Conservation (phyloP, 805 yeast genomes). For the Candida namnaoensis region DNA sequence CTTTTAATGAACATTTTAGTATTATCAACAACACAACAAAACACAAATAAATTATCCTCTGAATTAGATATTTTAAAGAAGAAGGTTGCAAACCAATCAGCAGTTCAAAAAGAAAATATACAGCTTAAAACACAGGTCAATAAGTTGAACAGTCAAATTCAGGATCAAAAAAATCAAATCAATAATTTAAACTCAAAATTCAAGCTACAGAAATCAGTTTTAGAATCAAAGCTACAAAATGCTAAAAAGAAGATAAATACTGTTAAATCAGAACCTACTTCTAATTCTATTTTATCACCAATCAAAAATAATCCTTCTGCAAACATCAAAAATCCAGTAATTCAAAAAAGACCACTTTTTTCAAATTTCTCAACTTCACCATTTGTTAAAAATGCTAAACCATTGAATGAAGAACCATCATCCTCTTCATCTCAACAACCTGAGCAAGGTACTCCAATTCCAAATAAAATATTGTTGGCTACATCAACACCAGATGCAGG, state of each 20-base stretch:
- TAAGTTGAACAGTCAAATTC: conserved; percentile 23
- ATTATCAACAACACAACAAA: neutral
- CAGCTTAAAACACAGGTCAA: conserved; percentile 24
- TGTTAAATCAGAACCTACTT: conserved; percentile 2
- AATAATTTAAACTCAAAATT: conserved; percentile 21
- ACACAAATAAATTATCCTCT: neutral
- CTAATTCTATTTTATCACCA: conserved; percentile 7
- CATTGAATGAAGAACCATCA: neutral
- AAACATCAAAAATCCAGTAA: neutral
- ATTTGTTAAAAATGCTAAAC: conserved; percentile 9
- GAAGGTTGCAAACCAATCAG: conserved; percentile 7
- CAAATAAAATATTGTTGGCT: conserved; percentile 9
- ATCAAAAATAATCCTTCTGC: conserved; percentile 1
- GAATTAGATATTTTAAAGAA: conserved; percentile 19
- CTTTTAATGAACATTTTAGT: neutral
- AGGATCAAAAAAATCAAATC: conserved; percentile 19
- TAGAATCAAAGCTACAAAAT: conserved; percentile 24
- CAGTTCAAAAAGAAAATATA: conserved; percentile 20
- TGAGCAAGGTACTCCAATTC: conserved; percentile 4
- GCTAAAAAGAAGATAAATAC: conserved; percentile 22
- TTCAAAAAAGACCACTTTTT: conserved; percentile 5
- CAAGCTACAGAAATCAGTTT: conserved; percentile 22
- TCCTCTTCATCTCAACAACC: conserved; percentile 4
- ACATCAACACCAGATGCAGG: conserved; percentile 19
- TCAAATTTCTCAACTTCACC: conserved; percentile 15